phyloP scores from a whole-genome alignment of 192 early-diverging fungal species.

The Podila epigama region DNA sequence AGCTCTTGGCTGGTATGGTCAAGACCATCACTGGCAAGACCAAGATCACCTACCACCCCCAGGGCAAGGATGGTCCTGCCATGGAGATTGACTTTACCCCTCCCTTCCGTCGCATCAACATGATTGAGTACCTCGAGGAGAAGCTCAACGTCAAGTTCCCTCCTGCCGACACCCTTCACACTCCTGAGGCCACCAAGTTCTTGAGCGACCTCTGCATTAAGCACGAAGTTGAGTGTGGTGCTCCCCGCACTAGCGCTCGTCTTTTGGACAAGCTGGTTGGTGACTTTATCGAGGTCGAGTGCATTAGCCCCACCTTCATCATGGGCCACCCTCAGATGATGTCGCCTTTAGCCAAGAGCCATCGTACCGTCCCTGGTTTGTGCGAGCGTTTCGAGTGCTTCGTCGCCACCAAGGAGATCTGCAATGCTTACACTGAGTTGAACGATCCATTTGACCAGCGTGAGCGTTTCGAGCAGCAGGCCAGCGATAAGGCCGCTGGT shows the following conservation, averaged over 20 bases:
- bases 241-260: slow-evolving; percentile 92
- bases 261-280: slow-evolving; percentile 96
- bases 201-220: slow-evolving; percentile 92
- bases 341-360: slow-evolving; percentile 96
- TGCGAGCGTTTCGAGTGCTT: slow-evolving; percentile 3
- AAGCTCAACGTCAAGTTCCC: slow-evolving; percentile 93
- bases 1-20: slow-evolving; percentile 89
- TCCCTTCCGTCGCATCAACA: slow-evolving; percentile 93
- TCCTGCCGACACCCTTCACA: slow-evolving; percentile 80
- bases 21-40: slow-evolving; percentile 89
- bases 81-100: slow-evolving; percentile 95
- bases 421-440: slow-evolving; percentile 99
- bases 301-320: slow-evolving; percentile 92
- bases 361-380: neutral
- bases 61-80: slow-evolving; percentile 79
- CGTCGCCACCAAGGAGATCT: slow-evolving; percentile 97
- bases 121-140: slow-evolving; percentile 94
- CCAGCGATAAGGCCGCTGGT: slow-evolving; percentile 94
- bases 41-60: slow-evolving; percentile 94
- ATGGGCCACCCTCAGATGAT: slow-evolving; percentile 98
- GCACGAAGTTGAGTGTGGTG: slow-evolving; percentile 93
- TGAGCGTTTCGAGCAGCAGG: slow-evolving; percentile 98
- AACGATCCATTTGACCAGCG: slow-evolving; percentile 99
- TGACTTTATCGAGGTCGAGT: slow-evolving; percentile 82
- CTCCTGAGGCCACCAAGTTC: slow-evolving; percentile 86